Evolutionary conservation across 352 stramenopile species (phyloP), one percentile per base, ranked within the genome.

Genomic region (Aphanomyces cochlioides): DNA sequence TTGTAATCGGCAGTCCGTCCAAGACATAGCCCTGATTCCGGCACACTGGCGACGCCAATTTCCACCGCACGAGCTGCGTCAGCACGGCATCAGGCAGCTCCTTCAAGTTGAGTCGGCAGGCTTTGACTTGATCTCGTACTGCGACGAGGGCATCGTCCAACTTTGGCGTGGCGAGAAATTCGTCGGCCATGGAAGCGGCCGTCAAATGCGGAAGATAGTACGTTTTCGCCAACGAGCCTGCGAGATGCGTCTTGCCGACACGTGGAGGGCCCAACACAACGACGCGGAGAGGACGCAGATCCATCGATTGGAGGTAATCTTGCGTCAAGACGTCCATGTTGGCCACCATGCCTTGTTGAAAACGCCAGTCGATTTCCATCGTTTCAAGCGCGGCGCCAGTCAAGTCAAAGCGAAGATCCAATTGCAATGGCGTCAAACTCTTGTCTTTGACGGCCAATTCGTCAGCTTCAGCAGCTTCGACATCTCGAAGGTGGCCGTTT

Each of bases 21-120:
- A 95, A 73, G 19, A 96, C 88, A 58, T 89, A 96, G 3, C 88
- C 88, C 54, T 94, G 88, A 75, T 93, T 95, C 6, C 80, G 84
- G 45, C 84, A 93, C 57, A 71, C 61, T 0, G 83, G 69, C 38
- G 72, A 78, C 21, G 75, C 66, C 7, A 95, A 73, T 65, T 90
- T 90, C 82, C 85, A 93, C 40, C 84, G 78, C 34, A 95, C 54
- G 37, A 90, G 65, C 4, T 79, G 71, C 5, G 89, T 68, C 19
- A 87, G 54, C 0, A 77, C 71, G 7, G 72, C 34, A 65, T 83
- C 73, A 0, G 76, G 74, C n/a, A 89, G 68, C n/a, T 78, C 75
- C 2, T 60, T 34, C 3, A 88, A 66, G 43, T 79, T 72, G 34
- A 82, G 78, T 12, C 77, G 77, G 8, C 87, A 72, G 17, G 82